Evolutionary conservation across 805 yeast species (phyloP).

Genomic region (Schwanniomyces yamadae): DNA sequence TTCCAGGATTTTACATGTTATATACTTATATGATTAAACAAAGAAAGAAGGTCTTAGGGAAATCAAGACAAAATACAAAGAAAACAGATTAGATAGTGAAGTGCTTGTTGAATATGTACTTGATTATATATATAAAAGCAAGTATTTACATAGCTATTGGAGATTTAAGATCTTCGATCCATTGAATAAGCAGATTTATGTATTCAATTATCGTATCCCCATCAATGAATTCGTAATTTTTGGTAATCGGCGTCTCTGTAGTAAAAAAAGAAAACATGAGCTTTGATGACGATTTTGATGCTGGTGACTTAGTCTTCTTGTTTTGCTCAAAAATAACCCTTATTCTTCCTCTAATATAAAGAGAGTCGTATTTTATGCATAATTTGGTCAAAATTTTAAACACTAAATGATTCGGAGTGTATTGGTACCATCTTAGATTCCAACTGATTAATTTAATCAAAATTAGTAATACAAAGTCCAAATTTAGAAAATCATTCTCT

Average conservation of each 20-base stretch:
- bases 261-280: background rate
- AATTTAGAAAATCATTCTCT: slow-evolving; percentile 26
- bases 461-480: slow-evolving; percentile 34
- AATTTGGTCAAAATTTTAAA: slow-evolving; percentile 44
- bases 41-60: slow-evolving; percentile 71
- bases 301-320: slow-evolving; percentile 14
- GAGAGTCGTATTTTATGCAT: slow-evolving; percentile 40
- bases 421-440: slow-evolving; percentile 63
- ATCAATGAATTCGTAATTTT: slow-evolving; percentile 21
- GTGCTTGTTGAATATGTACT: slow-evolving; percentile 1
- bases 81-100: slow-evolving; percentile 1
- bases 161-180: slow-evolving; percentile 25
- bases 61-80: slow-evolving; percentile 4
- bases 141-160: slow-evolving; percentile 1
- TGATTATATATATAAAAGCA: background rate
- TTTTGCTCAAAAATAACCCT: slow-evolving; percentile 38
- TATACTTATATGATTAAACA: slow-evolving; percentile 88
- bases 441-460: slow-evolving; percentile 57
- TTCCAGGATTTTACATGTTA: slow-evolving; percentile 84
- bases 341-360: slow-evolving; percentile 37
- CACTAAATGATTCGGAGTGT: slow-evolving; percentile 45
- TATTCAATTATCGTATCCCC: slow-evolving; percentile 34
- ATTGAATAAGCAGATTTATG: slow-evolving; percentile 25
- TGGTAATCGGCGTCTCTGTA: slow-evolving; percentile 1
- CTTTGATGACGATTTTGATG: background rate